A percentile compares a stretch with the other conserved stretches of the same genome.
These are phyloP conservation scores for Acacia crassicarpa DNA, from an alignment of 306 rosid genomes.

Conservation along the genomic window DNA sequence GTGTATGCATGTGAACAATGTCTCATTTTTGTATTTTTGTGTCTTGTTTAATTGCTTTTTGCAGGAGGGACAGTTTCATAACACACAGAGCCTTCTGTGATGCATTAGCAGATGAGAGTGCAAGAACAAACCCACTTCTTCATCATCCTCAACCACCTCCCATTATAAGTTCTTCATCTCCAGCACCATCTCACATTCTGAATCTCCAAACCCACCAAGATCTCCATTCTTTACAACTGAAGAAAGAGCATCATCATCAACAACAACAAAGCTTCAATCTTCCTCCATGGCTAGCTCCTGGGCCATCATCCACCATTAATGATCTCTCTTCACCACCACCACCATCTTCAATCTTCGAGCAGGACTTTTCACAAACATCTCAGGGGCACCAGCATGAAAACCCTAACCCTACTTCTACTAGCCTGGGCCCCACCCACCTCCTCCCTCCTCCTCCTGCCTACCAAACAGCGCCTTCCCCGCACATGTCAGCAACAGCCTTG, in stretches of 20 bases:
- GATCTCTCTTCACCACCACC: constrained; percentile 20
- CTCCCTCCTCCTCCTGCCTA: constrained; percentile 36
- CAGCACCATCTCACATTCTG: constrained; percentile 36
- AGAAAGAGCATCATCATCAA: constrained; percentile 46
- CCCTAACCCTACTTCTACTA: constrained; percentile 65
- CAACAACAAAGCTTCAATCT: constrained; percentile 34
- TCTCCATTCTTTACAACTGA: constrained; percentile 45
- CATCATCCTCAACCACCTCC: constrained; percentile 31
- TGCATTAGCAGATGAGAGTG: constrained; percentile 94
- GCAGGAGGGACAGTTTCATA: constrained; percentile 97
- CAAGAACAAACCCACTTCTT: constrained; percentile 57
- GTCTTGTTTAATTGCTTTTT: constrained; percentile 20
- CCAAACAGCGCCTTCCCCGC: constrained; percentile 60
- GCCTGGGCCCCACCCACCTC: constrained; percentile 37
- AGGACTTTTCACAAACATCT: constrained; percentile 1
- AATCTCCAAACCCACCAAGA: constrained; percentile 50
- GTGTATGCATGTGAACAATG: constrained; percentile 23
- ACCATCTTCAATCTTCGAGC: constrained; percentile 22
- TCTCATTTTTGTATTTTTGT: constrained; percentile 23
- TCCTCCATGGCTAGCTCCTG: constrained; percentile 69
- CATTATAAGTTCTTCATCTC: background rate
- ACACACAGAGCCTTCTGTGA: constrained; percentile 99
- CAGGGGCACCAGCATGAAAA: constrained; percentile 27
- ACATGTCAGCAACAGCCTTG: constrained; percentile 98
- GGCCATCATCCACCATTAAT: constrained; percentile 35